Percentiles rank a stretch among this genome's conserved stretches.
Evolutionary conservation across 2,329 filamentous ascomycete genomes (phyloP).

Genomic region (Aspergillus niger): DNA sequence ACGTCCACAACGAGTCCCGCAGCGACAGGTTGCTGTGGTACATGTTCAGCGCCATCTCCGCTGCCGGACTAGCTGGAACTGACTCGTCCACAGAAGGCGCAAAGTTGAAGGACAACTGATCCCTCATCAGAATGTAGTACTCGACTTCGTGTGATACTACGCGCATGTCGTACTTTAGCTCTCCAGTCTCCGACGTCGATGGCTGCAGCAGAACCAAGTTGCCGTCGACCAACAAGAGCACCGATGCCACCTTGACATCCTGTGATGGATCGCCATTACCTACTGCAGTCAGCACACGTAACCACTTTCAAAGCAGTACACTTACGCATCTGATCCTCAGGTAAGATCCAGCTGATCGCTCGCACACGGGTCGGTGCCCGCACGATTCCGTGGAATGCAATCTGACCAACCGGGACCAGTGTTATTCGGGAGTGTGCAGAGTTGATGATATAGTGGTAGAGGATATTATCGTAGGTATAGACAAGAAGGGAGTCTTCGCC

Average conservation of each 20-base stretch:
- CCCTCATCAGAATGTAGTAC: slow-evolving; percentile 89
- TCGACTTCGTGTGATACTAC: slow-evolving; percentile 95
- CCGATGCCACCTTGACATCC: slow-evolving; percentile 89
- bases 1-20: slow-evolving; percentile 89
- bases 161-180: slow-evolving; percentile 97
- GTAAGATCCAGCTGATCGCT: slow-evolving; percentile 92
- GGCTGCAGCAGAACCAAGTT: slow-evolving; percentile 92
- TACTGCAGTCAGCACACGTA: slow-evolving; percentile 27
- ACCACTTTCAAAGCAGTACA: slow-evolving; percentile 13
- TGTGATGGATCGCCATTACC: slow-evolving; percentile 90
- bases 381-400: slow-evolving; percentile 95
- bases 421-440: slow-evolving; percentile 70
- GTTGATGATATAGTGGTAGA: slow-evolving; percentile 90
- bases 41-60: slow-evolving; percentile 47
- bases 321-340: slow-evolving; percentile 79
- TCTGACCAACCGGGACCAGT: slow-evolving; percentile 92
- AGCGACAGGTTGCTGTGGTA: slow-evolving; percentile 59
- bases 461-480: slow-evolving; percentile 93
- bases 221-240: slow-evolving; percentile 94
- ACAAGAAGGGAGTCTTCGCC: slow-evolving; percentile 93
- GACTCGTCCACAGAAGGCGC: slow-evolving; percentile 50
- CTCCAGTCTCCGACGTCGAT: slow-evolving; percentile 75
- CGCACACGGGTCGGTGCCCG: slow-evolving; percentile 88
- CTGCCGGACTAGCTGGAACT: slow-evolving; percentile 52
- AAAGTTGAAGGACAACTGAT: slow-evolving; percentile 64